Base-by-base conservation (phyloP, 495 filamentous ascomycete genomes). In the Aspergillus indologenus region DNA sequence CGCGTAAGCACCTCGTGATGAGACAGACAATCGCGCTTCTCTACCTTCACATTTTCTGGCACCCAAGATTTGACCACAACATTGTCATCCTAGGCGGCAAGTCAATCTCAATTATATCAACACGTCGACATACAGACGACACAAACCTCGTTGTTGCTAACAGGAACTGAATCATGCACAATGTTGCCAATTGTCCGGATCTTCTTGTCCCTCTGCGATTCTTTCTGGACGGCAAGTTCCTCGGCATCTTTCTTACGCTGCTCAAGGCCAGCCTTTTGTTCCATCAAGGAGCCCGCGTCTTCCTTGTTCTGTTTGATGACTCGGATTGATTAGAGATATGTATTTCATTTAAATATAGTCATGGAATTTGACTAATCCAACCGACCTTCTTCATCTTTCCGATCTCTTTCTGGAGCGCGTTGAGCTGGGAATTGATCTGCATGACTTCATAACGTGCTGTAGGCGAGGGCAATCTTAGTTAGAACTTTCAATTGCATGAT, bases 1-100 rank as follows among this genome's bases (percentile, higher is more conserved):
- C 89, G 83, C 23, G 87, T 83, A 54, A 98, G 83, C 45, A 98
- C 92, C 70, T 98, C 94, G 73, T 98, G 94, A 73, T 98, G 94
- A 49, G 91, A 95, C 34, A 96, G 84, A 59, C 86, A 84, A 55
- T 85, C 75, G 29, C 80, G 77, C 74, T 91, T 91, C 65, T 90
- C 84, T 54, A 89, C 79, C 6, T 68, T 77, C 45, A 86, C 80
- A 31, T 87, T 87, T 60, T 87, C 83, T 2, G 93, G 92, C 5
- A 84, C 82, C 92, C 92, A 98, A 8, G 78, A 85, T 59, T 85
- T 84, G 54, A 89, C 79, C 2, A 93, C 61, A 46, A 75, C 73
- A 70, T 98, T 98, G 76, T 96, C 80, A 70, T 95, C 92, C 88
- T 84, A 65, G 1, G 4, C 8, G 6, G 17, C 29, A 8, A 18